These are phyloP conservation scores for Chrysosporium keratinophilum DNA, from an alignment of 2,329 filamentous ascomycete species.

Conservation along the genomic window DNA sequence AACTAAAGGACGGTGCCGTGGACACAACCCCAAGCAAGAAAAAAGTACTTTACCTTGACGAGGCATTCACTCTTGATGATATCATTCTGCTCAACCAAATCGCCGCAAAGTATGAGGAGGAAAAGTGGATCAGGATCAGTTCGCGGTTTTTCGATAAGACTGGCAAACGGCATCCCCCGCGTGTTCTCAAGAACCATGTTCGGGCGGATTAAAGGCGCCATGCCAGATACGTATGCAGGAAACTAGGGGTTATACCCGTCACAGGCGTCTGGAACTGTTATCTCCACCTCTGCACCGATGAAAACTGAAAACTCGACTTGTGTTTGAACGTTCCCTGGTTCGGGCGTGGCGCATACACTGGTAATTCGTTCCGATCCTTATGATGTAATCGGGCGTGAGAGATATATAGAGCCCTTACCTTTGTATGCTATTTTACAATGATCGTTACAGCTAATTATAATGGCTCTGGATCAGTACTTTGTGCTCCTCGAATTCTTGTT, in stretches of 20 bases:
- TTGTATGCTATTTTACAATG: too few relatives aligned
- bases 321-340: too few relatives aligned
- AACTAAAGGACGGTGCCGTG: constrained; percentile 3
- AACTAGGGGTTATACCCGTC: neutral
- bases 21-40: constrained; percentile 4
- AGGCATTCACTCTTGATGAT: constrained; percentile 22
- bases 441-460: too few relatives aligned
- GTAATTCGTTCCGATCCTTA: too few relatives aligned
- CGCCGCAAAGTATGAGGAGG: constrained; percentile 34
- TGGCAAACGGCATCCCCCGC: constrained; percentile 36
- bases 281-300: neutral
- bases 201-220: neutral
- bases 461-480: too few relatives aligned
- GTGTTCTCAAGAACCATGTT: constrained; percentile 25
- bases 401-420: too few relatives aligned
- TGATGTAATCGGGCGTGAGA: too few relatives aligned
- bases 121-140: constrained; percentile 40
- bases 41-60: constrained; percentile 21
- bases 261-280: neutral
- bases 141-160: constrained; percentile 42
- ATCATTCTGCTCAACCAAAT: constrained; percentile 34
- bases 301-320: too few relatives aligned
- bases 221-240: neutral
- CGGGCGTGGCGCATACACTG: too few relatives aligned
- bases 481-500: too few relatives aligned